A percentile compares a stretch with the other conserved stretches of the same genome.
Evolutionary conservation across 306 rosid species (phyloP).

Genomic region (Malus asiatica): DNA sequence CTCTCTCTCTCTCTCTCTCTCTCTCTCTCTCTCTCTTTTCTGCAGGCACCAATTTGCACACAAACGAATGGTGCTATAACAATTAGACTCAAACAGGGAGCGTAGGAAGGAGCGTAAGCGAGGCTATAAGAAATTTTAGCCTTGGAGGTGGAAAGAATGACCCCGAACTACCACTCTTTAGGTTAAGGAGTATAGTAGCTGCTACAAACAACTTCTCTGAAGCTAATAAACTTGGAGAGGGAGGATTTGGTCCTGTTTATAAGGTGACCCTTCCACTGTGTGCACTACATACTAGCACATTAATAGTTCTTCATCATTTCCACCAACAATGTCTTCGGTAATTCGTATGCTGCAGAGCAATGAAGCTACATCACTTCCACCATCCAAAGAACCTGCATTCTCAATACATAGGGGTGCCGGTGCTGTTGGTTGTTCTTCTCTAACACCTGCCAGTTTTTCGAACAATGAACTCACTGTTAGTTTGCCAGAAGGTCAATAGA

Average conservation of each 20-base stretch:
- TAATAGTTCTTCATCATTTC: too few relatives aligned
- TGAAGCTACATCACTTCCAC: neutral
- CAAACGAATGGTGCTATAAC: neutral
- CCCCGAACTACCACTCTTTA: slow-evolving; percentile 28
- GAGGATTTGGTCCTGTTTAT: slow-evolving; percentile 56
- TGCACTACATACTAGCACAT: neutral
- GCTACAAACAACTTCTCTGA: slow-evolving; percentile 47
- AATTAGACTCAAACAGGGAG: neutral
- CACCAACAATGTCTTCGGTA: neutral
- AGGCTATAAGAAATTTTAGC: neutral
- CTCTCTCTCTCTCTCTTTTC: neutral
- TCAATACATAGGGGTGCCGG: neutral
- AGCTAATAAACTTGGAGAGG: slow-evolving; percentile 41
- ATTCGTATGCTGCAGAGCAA: neutral
- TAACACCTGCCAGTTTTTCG: neutral
- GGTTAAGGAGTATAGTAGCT: slow-evolving; percentile 15
- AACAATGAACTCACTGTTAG: neutral
- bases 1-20: neutral
- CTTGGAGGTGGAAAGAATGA: slow-evolving; percentile 20
- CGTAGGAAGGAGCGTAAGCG: neutral
- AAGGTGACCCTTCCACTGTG: slow-evolving; percentile 16
- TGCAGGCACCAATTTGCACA: neutral
- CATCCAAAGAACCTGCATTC: neutral
- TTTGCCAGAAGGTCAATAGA: neutral
- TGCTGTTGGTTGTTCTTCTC: neutral